Evolutionary conservation across 2,329 filamentous ascomycete species (phyloP), one percentile per base, ranked within the genome.

Genomic region (Graphium sp.): DNA sequence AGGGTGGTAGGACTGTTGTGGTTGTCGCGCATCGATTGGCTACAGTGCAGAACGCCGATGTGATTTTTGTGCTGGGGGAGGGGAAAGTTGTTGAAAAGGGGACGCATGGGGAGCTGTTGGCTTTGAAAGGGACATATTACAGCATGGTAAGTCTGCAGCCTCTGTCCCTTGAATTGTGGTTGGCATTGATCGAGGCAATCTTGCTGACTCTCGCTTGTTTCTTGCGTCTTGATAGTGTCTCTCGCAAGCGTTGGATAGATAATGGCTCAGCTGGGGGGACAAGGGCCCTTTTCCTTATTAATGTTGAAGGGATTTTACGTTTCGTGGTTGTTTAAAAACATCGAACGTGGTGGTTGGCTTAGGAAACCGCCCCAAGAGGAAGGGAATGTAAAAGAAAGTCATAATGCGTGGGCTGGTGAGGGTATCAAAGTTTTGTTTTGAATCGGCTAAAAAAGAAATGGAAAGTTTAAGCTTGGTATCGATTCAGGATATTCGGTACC

Each of bases 51-150:
- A 49, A 46, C 7, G 56, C 56, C 1, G 55, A 61, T 35, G 36
- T 47, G 1, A 60, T 62, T 18, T 58, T 56, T 28, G 49, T 62
- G 0, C 44, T 62, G 32, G 49, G 50, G 4, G 46, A 52, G 1
- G 58, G 58, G 0, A 41, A 29, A 10, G 43, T 60, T n/a, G 39
- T 56, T 1, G 56, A 61, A 34, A 43, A 43, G 30, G 58, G 58
- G 0, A 47, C 39, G 1, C 58, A 60, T 15, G 53, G 66, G 3
- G 58, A 71, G 27, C 55, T 80, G 3, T 53, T 79, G 34, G 45
- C 50, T 2, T 46, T 54, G 9, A 44, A 67, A 5, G 48, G 53
- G 9, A 47, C 67, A 5, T 74, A 74, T 37, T 55, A 54, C 6
- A 50, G 52, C 16, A 55, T 75, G 32, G 66, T 72, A 5, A 46